phyloP scores from a whole-genome alignment of 2,329 filamentous ascomycete species.

The Colletotrichum orbiculare region DNA sequence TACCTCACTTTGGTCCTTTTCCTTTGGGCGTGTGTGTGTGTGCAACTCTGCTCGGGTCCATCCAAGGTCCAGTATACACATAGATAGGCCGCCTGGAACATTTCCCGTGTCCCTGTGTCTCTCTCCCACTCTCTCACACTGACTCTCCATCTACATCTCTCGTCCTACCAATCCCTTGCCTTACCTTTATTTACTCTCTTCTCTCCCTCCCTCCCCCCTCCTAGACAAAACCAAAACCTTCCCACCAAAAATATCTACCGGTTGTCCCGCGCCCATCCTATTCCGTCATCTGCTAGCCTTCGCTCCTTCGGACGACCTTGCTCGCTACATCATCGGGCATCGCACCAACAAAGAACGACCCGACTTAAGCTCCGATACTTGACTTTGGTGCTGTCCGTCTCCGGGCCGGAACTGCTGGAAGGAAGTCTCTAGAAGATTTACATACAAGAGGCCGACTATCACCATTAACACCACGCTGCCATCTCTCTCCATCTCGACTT shows the following conservation, averaged over 20 bases:
- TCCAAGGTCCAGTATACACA: too few species aligned
- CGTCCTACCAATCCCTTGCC: too few species aligned
- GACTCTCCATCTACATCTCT: neutral
- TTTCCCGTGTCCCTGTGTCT: neutral
- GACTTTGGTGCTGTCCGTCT: slow-evolving; percentile 7
- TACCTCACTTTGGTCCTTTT: neutral
- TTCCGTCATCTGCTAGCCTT: neutral
- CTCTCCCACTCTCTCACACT: neutral
- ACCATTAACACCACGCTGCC: neutral
- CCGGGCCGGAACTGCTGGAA: slow-evolving; percentile 10
- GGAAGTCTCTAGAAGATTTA: slow-evolving; percentile 14
- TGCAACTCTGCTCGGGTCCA: neutral
- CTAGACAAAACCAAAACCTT: too few species aligned
- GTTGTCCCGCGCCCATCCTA: too few species aligned
- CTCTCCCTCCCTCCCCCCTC: neutral
- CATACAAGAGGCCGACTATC: neutral
- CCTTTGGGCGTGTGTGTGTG: slow-evolving; percentile 23
- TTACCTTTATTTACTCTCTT: neutral
- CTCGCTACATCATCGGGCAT: slow-evolving; percentile 5
- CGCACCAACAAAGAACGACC: slow-evolving; percentile 13
- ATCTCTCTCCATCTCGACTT: too few species aligned
- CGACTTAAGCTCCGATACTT: neutral
- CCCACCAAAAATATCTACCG: too few species aligned
- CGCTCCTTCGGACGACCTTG: neutral
- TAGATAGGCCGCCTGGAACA: too few species aligned